Evolutionary conservation across 139 green algal species (phyloP).

Genomic region (Eudorina sp.): DNA sequence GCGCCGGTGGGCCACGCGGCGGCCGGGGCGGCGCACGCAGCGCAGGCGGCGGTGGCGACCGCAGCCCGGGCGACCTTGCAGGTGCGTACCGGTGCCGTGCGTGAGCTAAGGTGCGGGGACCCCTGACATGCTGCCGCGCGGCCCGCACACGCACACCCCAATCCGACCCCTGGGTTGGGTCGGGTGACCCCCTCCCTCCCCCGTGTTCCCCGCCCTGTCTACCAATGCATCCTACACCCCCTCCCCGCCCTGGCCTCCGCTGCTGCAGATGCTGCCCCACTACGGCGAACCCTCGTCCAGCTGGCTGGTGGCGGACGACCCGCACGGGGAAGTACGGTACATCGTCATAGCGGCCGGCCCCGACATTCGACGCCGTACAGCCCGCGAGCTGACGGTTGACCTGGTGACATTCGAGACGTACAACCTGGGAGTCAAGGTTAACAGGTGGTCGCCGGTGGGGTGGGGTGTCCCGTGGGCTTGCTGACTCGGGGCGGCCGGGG

Average conservation of each 20-base stretch:
- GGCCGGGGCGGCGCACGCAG: not conserved
- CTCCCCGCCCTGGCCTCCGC: not conserved
- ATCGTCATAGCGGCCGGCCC: slow-evolving; percentile 39
- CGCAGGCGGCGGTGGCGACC: not conserved
- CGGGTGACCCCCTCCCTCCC: not conserved
- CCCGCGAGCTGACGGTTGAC: slow-evolving; percentile 11
- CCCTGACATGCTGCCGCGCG: not conserved
- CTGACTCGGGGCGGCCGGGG: no score
- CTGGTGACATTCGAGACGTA: slow-evolving; percentile 60
- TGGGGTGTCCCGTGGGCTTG: no score
- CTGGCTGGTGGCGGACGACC: slow-evolving; percentile 57
- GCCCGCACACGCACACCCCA: not conserved
- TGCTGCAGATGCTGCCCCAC: slow-evolving; percentile 26
- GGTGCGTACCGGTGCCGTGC: not conserved
- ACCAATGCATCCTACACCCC: not conserved
- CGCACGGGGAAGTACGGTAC: slow-evolving; percentile 25
- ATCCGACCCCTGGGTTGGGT: no score
- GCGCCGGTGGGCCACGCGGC: not conserved
- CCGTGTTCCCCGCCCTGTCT: not conserved
- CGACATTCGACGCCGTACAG: not conserved
- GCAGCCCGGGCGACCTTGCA: not conserved
- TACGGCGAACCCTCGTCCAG: slow-evolving; percentile 48
- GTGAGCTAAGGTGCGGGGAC: no score
- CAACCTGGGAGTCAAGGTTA: slow-evolving; percentile 54
- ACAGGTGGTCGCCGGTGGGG: slow-evolving; percentile 40